Evolutionary conservation across 176 grass and related monocot species (phyloP).

Genomic region (Cocos nucifera): DNA sequence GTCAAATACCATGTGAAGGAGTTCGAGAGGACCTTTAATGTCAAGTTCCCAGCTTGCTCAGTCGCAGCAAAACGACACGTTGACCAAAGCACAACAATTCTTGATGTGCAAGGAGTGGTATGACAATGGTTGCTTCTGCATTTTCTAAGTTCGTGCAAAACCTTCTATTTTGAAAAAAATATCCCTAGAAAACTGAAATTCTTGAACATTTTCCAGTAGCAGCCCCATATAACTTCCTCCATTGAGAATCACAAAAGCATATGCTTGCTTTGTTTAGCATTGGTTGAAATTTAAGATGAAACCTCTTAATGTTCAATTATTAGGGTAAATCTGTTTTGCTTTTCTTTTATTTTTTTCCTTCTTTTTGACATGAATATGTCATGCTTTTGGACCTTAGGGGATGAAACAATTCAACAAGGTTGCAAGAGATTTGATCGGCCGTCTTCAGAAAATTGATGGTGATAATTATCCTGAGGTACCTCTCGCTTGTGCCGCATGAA

Average conservation of each 20-base stretch:
- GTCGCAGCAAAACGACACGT: slow-evolving; percentile 69
- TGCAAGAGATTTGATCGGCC: slow-evolving; percentile 71
- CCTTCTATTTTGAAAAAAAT: too few relatives aligned
- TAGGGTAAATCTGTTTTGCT: too few relatives aligned
- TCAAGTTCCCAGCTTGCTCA: slow-evolving; percentile 95
- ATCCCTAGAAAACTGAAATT: too few relatives aligned
- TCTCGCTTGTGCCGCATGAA: neutral
- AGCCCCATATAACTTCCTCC: too few relatives aligned
- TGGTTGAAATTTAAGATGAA: too few relatives aligned
- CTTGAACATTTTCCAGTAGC: too few relatives aligned
- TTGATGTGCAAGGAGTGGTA: slow-evolving; percentile 93
- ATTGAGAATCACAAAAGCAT: too few relatives aligned
- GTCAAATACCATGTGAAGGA: slow-evolving; percentile 86
- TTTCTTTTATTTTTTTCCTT: too few relatives aligned
- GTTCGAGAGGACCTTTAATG: slow-evolving; percentile 81
- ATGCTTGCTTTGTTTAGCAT: too few relatives aligned
- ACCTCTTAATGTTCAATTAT: too few relatives aligned
- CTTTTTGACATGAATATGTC: neutral
- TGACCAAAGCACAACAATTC: slow-evolving; percentile 97
- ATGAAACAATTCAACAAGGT: slow-evolving; percentile 94
- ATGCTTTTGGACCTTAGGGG: slow-evolving; percentile 24
- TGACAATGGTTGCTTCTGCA: too few relatives aligned
- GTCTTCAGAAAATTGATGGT: slow-evolving; percentile 84
- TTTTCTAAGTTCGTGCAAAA: too few relatives aligned
- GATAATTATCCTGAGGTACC: slow-evolving; percentile 95